Evolutionary conservation across 2,329 filamentous ascomycete species (phyloP), one percentile per base, ranked within the genome.

Genomic region (Mariannaea elegans): DNA sequence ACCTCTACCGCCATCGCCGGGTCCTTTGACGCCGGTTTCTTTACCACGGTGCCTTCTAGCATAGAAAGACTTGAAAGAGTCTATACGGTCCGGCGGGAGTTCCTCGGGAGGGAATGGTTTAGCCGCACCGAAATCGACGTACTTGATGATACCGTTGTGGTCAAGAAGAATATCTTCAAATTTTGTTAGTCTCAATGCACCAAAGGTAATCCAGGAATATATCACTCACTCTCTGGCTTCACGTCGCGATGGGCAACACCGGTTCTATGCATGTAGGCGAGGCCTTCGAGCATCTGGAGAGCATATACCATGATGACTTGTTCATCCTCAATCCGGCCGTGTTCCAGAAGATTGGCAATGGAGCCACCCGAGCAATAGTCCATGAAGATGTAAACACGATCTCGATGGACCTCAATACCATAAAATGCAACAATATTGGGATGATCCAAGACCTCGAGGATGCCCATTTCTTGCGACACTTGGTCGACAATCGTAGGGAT

Each of bases 311-410:
- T 96, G 62, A 97, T 94, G 63, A 98, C 94, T 56, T 94, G 95
- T 76, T 99, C 95, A 73, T 98, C 96, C 79, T 97, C 95, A 64
- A 99, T 97, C 38, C 95, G 91, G 12, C 95, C 95, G 72, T 99
- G 94, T 75, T 99, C 95, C 39, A 99, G 82, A 51, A 99, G 81
- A 49, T 87, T 91, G 39, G 95, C 94, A 47, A 99, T 83, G 14
- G 94, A 98, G 18, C 95, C 95, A 50, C 95, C 94, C 4, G 93
- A 96, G 76, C 95, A 99, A 77, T 97, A 98, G 77, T 99, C 95
- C 95, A 99, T 99, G 75, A 99, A 99, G 67, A 99, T 97, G 77
- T 98, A 99, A n/a, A 99, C 95, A 73, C 97, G 95, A 82, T 99
- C 95, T 64, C 95, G 88, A 77, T 99, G 95, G 3, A 97, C 95